phyloP scores from a whole-genome alignment of 2,329 filamentous ascomycete genomes.

The Exserohilum turcica region DNA sequence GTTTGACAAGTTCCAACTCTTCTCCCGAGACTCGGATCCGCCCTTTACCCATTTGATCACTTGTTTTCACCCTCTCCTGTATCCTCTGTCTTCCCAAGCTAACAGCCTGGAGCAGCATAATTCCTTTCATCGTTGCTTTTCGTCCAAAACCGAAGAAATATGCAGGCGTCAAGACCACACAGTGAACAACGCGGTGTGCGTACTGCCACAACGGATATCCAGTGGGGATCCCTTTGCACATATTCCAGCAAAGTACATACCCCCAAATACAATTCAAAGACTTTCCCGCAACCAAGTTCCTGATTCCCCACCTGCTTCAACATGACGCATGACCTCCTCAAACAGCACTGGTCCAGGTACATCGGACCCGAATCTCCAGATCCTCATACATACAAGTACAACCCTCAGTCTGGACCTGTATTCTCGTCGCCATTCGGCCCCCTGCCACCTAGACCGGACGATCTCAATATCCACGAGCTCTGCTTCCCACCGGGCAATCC shows the following conservation, averaged over 20 bases:
- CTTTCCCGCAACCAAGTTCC: background rate
- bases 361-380: slow-evolving; percentile 31
- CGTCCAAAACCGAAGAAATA: no score
- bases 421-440: slow-evolving; percentile 38
- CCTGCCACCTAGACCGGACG: slow-evolving; percentile 29
- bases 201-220: background rate
- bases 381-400: slow-evolving; percentile 28
- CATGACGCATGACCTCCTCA: slow-evolving; percentile 34
- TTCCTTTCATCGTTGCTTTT: no score
- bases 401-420: slow-evolving; percentile 20
- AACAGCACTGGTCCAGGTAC: slow-evolving; percentile 34
- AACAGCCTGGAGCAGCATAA: no score
- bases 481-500: slow-evolving; percentile 36
- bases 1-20: background rate
- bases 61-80: no score
- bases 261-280: background rate
- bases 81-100: no score
- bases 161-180: no score
- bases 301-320: background rate
- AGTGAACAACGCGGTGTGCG: no score
- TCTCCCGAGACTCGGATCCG: no score
- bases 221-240: background rate
- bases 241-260: no score
- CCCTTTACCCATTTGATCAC: no score
- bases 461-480: slow-evolving; percentile 40